Evolutionary conservation across 192 early-diverging fungal genomes (phyloP).

Genomic region (Spizellomyces sp.): DNA sequence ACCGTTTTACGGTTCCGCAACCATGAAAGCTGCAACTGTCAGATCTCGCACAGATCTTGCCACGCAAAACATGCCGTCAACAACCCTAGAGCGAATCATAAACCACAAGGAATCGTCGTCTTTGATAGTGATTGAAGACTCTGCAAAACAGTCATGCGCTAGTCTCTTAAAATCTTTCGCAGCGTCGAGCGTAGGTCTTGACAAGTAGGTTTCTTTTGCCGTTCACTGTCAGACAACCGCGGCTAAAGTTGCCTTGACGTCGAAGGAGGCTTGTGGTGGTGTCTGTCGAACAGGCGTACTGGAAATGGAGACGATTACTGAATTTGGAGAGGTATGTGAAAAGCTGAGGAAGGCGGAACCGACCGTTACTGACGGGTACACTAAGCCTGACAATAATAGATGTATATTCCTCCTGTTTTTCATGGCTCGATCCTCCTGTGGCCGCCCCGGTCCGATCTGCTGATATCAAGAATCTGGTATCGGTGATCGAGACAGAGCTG

Average conservation of each 20-base stretch:
- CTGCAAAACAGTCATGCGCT: conserved; percentile 7
- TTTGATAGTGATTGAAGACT: conserved; percentile 28
- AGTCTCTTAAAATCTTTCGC: background rate
- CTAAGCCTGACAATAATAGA: background rate
- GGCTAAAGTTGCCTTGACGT: background rate
- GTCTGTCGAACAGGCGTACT: background rate
- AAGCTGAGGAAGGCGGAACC: background rate
- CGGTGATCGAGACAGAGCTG: background rate
- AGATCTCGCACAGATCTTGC: too few relatives aligned
- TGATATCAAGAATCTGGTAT: background rate
- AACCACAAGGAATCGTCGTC: conserved; percentile 20
- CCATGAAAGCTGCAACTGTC: too few relatives aligned
- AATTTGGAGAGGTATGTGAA: background rate
- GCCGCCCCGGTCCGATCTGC: background rate
- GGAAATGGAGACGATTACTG: background rate
- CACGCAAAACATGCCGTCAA: background rate
- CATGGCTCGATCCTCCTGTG: conserved; percentile 1
- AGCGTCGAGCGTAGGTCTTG: too few relatives aligned
- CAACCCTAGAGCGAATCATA: background rate
- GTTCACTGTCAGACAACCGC: background rate
- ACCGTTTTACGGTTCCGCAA: too few relatives aligned
- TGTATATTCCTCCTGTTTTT: background rate
- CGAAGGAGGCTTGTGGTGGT: background rate
- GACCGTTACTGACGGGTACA: background rate
- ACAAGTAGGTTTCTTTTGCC: too few relatives aligned